phyloP scores from a whole-genome alignment of 2,329 filamentous ascomycete genomes.

The Xylaria polymorpha region DNA sequence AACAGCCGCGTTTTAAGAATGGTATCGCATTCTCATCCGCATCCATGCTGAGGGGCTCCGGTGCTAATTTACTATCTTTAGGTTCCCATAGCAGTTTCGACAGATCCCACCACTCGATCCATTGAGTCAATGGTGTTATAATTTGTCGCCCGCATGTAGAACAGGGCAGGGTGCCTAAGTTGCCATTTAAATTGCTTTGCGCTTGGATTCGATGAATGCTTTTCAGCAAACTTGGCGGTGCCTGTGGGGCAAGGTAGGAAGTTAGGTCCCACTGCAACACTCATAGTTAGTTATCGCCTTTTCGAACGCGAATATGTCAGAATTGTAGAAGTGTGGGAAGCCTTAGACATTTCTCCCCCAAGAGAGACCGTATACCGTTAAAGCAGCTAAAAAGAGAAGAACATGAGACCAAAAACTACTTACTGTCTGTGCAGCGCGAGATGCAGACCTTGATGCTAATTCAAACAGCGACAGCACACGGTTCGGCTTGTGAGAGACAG shows the following conservation, averaged over 20 bases:
- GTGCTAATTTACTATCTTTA: not conserved
- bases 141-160: conserved; percentile 62
- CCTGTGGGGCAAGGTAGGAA: conserved; percentile 56
- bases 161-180: conserved; percentile 62
- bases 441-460: conserved; percentile 60
- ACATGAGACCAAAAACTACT: not conserved
- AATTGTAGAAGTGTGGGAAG: not conserved
- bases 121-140: conserved; percentile 65
- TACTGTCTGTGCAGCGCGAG: conserved; percentile 55
- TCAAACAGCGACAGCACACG: conserved; percentile 64
- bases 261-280: conserved; percentile 52
- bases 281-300: conserved; percentile 10
- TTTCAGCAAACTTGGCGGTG: conserved; percentile 54
- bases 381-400: not conserved
- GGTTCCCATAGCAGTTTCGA: conserved; percentile 13
- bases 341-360: not conserved
- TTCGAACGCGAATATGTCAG: not conserved
- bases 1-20: conserved; percentile 42
- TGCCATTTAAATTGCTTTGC: conserved; percentile 55
- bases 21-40: conserved; percentile 40
- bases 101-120: conserved; percentile 72
- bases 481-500: conserved; percentile 40
- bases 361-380: not conserved
- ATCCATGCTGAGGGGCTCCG: conserved; percentile 32
- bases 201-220: conserved; percentile 55